Conservation (phyloP, 306 rosid genomes). For the Corylus avellana region DNA sequence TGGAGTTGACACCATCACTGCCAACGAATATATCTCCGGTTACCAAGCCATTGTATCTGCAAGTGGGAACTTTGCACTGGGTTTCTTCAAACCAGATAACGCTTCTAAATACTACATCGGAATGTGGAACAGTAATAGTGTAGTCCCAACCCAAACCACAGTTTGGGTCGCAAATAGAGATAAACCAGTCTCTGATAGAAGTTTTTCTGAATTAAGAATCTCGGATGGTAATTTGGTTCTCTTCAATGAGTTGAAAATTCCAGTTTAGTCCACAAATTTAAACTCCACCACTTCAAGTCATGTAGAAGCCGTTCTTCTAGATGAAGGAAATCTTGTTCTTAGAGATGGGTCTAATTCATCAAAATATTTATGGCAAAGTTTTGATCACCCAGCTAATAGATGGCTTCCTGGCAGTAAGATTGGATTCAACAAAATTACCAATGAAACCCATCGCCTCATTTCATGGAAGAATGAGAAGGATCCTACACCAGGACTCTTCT, state of each 20-base stretch:
- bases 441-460: conserved; percentile 42
- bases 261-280: conserved; percentile 67
- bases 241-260: conserved; percentile 28
- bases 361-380: conserved; percentile 53
- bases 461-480: conserved; percentile 61
- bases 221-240: conserved; percentile 50
- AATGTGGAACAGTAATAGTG: conserved; percentile 51
- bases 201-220: conserved; percentile 38
- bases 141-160: conserved; percentile 12
- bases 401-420: conserved; percentile 60
- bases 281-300: conserved; percentile 17
- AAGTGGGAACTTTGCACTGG: conserved; percentile 47
- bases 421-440: conserved; percentile 39
- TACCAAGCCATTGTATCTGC: conserved; percentile 57
- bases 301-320: conserved; percentile 41
- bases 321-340: conserved; percentile 54
- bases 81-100: conserved; percentile 58
- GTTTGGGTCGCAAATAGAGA: conserved; percentile 81
- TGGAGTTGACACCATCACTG: conserved; percentile 48
- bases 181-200: conserved; percentile 43
- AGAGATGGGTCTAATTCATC: conserved; percentile 27
- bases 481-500: conserved; percentile 51
- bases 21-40: conserved; percentile 57
- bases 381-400: conserved; percentile 60
- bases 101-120: conserved; percentile 57